A percentile compares a stretch with the other conserved stretches of the same genome.
Conservation (phyloP, 2,329 filamentous ascomycete species). For the Elsinoe necatrix region DNA sequence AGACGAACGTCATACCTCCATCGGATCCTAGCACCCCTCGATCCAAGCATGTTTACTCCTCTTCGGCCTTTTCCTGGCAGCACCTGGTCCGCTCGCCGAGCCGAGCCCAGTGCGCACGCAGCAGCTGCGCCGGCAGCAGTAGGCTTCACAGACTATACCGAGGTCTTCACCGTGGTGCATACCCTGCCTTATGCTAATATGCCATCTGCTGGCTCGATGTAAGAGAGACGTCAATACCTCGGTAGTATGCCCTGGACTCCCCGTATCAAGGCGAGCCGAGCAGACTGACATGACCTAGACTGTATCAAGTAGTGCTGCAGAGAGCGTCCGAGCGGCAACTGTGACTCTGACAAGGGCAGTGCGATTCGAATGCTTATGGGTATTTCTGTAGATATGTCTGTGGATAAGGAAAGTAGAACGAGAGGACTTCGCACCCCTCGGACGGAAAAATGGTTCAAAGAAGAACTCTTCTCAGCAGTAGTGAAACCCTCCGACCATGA, state of each 20-base stretch:
- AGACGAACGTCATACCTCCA: too few species aligned
- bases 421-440: too few species aligned
- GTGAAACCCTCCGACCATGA: too few species aligned
- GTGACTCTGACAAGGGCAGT: not conserved
- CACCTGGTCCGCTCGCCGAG: not conserved
- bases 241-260: not conserved
- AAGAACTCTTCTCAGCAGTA: too few species aligned
- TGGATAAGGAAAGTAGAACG: conserved; percentile 6
- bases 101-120: not conserved
- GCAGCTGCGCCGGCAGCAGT: not conserved
- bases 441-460: too few species aligned
- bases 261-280: not conserved
- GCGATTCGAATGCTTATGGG: not conserved
- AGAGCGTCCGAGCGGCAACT: conserved; percentile 1
- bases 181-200: too few species aligned
- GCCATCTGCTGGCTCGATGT: not conserved
- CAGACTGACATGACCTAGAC: not conserved
- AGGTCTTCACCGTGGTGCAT: not conserved
- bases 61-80: not conserved
- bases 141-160: not conserved
- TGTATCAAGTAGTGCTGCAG: conserved; percentile 2
- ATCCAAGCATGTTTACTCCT: too few species aligned
- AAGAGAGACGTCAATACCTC: not conserved
- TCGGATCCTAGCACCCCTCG: too few species aligned
- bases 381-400: conserved; percentile 3